Percentiles rank a stretch among this genome's conserved stretches.
Conservation (phyloP, 768 basidiomycete genomes). For the Lactarius trivialis region DNA sequence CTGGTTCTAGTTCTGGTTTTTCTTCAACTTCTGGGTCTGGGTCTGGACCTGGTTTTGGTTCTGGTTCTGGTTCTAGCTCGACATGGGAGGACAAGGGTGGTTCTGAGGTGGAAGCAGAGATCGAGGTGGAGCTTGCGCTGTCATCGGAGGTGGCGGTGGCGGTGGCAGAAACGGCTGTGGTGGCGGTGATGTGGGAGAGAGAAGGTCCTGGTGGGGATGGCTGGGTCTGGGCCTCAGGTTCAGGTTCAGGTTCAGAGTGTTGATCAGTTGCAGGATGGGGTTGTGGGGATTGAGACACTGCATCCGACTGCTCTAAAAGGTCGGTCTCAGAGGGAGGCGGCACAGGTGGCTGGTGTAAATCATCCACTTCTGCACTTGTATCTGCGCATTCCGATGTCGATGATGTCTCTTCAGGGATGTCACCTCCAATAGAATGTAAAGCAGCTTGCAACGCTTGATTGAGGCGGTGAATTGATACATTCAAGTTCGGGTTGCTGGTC, state of each 20-base stretch:
- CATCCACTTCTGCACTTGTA: neutral
- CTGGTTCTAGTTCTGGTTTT: slow-evolving; percentile 30
- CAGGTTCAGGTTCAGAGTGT: neutral
- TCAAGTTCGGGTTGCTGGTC: slow-evolving; percentile 50
- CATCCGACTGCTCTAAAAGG: neutral
- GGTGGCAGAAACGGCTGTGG: slow-evolving; percentile 2
- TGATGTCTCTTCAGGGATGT: slow-evolving; percentile 32
- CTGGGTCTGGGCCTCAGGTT: neutral
- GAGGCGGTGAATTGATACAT: slow-evolving; percentile 66
- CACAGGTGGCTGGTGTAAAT: slow-evolving; percentile 1
- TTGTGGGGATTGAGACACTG: neutral
- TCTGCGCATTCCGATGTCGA: slow-evolving; percentile 18
- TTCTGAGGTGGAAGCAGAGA: neutral
- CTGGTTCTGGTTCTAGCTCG: neutral
- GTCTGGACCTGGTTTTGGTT: slow-evolving; percentile 27
- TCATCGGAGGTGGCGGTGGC: slow-evolving; percentile 15
- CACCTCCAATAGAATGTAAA: slow-evolving; percentile 62
- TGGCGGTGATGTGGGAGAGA: neutral
- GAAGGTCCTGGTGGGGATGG: neutral
- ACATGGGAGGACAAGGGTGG: neutral
- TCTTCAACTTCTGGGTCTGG: slow-evolving; percentile 38
- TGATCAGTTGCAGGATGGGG: neutral
- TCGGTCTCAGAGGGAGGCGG: neutral
- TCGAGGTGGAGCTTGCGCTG: neutral
- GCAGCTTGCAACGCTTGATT: slow-evolving; percentile 65